Conservation (phyloP, 225 moss, liverwort and hornwort species). For the Neckera pumila region DNA sequence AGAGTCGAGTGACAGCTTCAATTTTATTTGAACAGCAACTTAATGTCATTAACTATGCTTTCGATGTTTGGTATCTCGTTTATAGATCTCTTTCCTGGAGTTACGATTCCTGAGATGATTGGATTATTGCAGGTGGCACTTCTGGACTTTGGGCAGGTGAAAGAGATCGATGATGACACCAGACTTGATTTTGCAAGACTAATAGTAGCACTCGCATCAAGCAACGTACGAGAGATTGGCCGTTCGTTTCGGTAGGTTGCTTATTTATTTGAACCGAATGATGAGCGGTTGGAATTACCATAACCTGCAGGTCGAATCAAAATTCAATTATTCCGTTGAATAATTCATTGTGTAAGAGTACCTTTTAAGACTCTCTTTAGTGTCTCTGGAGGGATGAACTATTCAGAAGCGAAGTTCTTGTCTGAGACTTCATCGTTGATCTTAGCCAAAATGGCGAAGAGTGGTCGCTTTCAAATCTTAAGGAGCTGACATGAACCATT, state of each 20-base stretch:
- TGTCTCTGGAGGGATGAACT: background rate
- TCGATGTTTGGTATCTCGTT: background rate
- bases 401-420: background rate
- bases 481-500: background rate
- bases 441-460: background rate
- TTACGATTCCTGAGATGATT: background rate
- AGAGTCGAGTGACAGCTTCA: background rate
- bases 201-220: conserved; percentile 60
- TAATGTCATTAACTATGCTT: background rate
- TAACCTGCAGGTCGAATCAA: background rate
- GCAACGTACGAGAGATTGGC: conserved; percentile 38
- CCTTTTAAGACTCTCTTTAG: background rate
- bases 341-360: background rate
- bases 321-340: background rate
- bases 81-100: background rate
- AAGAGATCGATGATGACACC: conserved; percentile 50
- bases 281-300: background rate
- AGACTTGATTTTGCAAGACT: conserved; percentile 65
- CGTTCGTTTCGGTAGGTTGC: conserved; percentile 40
- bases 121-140: conserved; percentile 60
- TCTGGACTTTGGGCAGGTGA: conserved; percentile 91
- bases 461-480: background rate
- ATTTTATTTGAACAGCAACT: background rate
- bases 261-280: background rate
- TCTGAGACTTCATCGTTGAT: background rate